Evolutionary conservation across 306 rosid species (phyloP).

Genomic region (Argentina anserina): DNA sequence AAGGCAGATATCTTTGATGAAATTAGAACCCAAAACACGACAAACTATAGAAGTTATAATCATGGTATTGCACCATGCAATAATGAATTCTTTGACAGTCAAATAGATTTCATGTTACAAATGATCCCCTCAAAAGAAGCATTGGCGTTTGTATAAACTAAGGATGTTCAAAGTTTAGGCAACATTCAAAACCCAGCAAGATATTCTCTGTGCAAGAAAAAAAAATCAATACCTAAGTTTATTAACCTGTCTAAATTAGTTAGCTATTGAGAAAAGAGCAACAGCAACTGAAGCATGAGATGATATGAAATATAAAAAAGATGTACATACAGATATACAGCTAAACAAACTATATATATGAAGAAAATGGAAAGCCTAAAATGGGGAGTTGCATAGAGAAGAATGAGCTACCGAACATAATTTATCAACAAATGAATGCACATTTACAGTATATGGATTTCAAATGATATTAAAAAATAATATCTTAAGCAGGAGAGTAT

Average conservation of each 20-base stretch:
- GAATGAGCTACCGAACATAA: neutral
- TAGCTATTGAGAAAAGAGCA: neutral
- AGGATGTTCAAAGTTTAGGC: neutral
- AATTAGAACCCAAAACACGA: neutral
- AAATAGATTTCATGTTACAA: neutral
- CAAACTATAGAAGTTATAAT: neutral
- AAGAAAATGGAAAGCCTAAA: neutral
- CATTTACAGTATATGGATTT: neutral
- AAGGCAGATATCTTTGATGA: neutral
- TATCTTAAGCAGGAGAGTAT: neutral
- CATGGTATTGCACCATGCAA: neutral
- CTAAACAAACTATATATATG: neutral
- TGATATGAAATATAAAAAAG: neutral
- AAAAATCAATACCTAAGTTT: neutral
- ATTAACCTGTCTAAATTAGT: neutral
- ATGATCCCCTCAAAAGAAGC: neutral
- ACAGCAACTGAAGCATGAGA: neutral
- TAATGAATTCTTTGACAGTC: neutral
- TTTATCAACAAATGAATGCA: neutral
- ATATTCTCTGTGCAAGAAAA: neutral
- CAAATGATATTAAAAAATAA: neutral
- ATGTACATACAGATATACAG: neutral
- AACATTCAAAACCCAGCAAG: neutral
- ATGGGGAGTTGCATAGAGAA: neutral
- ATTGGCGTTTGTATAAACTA: neutral